Evolutionary conservation across 495 filamentous ascomycete genomes (phyloP), one percentile per base, ranked within the genome.

Genomic region (Talaromyces ruber): DNA sequence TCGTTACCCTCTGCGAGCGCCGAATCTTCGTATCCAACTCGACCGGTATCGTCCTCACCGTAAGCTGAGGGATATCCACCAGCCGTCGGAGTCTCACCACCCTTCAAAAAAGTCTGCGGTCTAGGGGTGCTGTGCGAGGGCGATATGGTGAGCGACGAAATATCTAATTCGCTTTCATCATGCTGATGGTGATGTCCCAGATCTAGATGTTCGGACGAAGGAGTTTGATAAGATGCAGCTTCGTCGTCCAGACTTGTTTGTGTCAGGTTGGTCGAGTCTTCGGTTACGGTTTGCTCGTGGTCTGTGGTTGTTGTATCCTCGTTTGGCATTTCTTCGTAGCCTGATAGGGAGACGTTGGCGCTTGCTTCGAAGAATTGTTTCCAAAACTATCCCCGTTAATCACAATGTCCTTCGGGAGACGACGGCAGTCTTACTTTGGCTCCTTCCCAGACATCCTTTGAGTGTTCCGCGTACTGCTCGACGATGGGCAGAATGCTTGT

Each of bases 321-420:
- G 30, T 75, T 75, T 22, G 84, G 84, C 55, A 82, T 73, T 67
- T 96, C 94, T 73, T 96, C 93, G 72, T 98, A 97, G 56, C 92
- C 92, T 11, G 92, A 95, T n/a, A 98, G 84, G 2, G 92, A 94
- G 25, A 98, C 93, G 67, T 98, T 98, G 71, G 94, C 94, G 51
- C 89, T 94, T 60, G 93, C 91, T 76, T 98, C 94, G 76, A 98
- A 98, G 83, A 98, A 98, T 79, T 96, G 91, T 75, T 97, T 98
- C 94, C 94, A 98, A 76, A 97, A 98, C 90, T 95, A 37, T 58
- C 12, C 30, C 14, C 11, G 18, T 50, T 6, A 28, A 7, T 60
- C 18, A 98, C 97, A 83, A 97, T 97, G 78, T 96, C 90, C 74
- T 97, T 97, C 93, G 93, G 97, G 75, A 97, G 97, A 90, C 93